phyloP scores from a whole-genome alignment of 768 basidiomycete species.

The Phylloporus rhodoxanthus region DNA sequence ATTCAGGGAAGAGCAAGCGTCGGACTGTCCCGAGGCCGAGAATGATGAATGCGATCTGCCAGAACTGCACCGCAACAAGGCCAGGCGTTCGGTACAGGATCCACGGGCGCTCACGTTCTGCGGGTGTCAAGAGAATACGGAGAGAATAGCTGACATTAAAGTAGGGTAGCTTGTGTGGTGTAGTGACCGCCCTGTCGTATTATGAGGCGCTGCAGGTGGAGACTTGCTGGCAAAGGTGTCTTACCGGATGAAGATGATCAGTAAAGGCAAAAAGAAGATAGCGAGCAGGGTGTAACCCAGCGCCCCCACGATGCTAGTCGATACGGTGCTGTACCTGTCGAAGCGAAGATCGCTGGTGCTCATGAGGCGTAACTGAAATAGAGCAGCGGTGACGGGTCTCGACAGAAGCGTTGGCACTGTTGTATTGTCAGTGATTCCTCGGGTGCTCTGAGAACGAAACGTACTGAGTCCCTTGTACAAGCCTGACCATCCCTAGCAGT shows the following conservation, averaged over 20 bases:
- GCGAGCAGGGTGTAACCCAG: not conserved
- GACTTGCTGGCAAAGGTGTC: slow-evolving; percentile 10
- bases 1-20: slow-evolving; percentile 50
- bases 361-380: slow-evolving; percentile 41
- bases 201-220: not conserved
- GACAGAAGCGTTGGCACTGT: slow-evolving; percentile 40
- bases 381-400: slow-evolving; percentile 33
- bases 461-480: slow-evolving; percentile 69
- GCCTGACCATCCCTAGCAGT: slow-evolving; percentile 52
- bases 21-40: slow-evolving; percentile 32
- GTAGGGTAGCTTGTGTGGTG: slow-evolving; percentile 64
- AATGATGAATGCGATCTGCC: slow-evolving; percentile 35
- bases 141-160: slow-evolving; percentile 46
- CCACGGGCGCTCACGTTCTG: slow-evolving; percentile 70
- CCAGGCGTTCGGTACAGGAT: slow-evolving; percentile 70
- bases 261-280: not conserved
- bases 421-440: slow-evolving; percentile 38
- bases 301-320: slow-evolving; percentile 29
- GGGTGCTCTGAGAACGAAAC: slow-evolving; percentile 8
- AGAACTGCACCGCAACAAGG: slow-evolving; percentile 36
- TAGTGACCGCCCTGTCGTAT: slow-evolving; percentile 59
- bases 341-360: slow-evolving; percentile 48
- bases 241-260: slow-evolving; percentile 36
- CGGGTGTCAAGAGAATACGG: slow-evolving; percentile 67
- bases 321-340: slow-evolving; percentile 51